Base-by-base conservation (phyloP, 257 asterid genomes). In the Rehmannia glutinosa region DNA sequence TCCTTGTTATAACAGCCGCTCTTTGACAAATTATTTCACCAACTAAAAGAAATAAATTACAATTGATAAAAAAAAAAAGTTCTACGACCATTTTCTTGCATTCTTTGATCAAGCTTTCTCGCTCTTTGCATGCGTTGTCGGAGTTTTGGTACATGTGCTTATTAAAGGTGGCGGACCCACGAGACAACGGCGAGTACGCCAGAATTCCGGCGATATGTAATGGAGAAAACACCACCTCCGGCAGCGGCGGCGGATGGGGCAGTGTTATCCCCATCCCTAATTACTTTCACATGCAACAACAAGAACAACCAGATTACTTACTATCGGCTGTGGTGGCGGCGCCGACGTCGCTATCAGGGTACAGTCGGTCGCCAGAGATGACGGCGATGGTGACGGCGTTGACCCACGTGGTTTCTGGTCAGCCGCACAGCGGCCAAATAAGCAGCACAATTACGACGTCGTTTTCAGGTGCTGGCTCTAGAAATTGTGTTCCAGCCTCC, bases 301-400 rank as follows among this genome's bases (percentile, higher is more conserved):
- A 60, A 47, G 75, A 74, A 8, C 82, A 78, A 39, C 75, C 79
- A 1, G 87, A 70, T 21, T 77, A 81, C 64, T 59, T 78, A 2
- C 69, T 79, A 7, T 70, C 87, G 7, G 76, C 77, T 11, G 78
- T 75, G 27, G 81, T 72, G 58, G 71, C 80, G 46, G 64, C 74
- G 63, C 77, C 77, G 3, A 38, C 72, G n/a, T n/a, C n/a, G 79
- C 56, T 70, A 20, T 25, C 84, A 4, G 85, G 82, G 8, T 80
- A 80, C 21, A 62, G 69, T 19, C 83, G 72, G 1, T 32, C 77
- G 2, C 46, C 64, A 10, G 95, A 84, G 52, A 86, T 84, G 95
- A 83, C 94, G 0, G 90, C 80, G 52, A 91, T 91, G 88, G 96
- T 88, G 24, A 69, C 81, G 7, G 94, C 92, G 51, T 70, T 88